phyloP scores from a whole-genome alignment of 148 eudicot species.

The Simmondsia chinensis region DNA sequence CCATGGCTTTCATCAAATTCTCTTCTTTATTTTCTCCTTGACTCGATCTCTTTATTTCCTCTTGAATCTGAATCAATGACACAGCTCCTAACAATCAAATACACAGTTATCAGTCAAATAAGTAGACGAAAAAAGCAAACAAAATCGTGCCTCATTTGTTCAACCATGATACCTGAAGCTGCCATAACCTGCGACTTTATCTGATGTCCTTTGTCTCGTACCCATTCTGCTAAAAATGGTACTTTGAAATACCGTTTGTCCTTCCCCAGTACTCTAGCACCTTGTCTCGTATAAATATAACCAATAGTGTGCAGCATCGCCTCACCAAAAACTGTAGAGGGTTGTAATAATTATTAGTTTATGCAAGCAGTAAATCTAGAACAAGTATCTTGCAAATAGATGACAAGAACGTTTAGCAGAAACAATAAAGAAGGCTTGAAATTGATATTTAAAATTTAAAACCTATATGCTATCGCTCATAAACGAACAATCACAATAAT shows the following conservation, averaged over 20 bases:
- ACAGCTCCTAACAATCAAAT: constrained; percentile 95
- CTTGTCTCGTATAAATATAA: constrained; percentile 89
- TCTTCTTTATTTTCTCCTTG: constrained; percentile 67
- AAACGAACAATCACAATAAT: too few species aligned
- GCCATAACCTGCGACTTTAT: constrained; percentile 83
- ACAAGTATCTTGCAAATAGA: background rate
- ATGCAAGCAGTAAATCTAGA: background rate
- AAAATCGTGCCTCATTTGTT: background rate
- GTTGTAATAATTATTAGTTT: constrained; percentile 2
- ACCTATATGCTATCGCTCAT: too few species aligned
- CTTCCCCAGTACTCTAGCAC: constrained; percentile 73
- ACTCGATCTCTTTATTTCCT: constrained; percentile 53
- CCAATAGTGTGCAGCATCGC: constrained; percentile 95
- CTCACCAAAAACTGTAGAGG: constrained; percentile 76
- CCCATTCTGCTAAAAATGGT: constrained; percentile 95
- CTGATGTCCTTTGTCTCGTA: constrained; percentile 80
- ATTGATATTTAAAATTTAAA: too few species aligned
- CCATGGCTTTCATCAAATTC: constrained; percentile 45
- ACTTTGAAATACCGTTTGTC: constrained; percentile 64
- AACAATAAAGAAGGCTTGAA: too few species aligned
- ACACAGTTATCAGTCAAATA: too few species aligned
- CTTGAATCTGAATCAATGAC: constrained; percentile 61
- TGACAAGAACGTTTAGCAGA: too few species aligned
- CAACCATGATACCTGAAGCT: constrained; percentile 61
- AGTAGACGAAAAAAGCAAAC: too few species aligned